These are phyloP conservation scores for Suillus occidentalis DNA, from an alignment of 768 basidiomycete species.

Conservation along the genomic window DNA sequence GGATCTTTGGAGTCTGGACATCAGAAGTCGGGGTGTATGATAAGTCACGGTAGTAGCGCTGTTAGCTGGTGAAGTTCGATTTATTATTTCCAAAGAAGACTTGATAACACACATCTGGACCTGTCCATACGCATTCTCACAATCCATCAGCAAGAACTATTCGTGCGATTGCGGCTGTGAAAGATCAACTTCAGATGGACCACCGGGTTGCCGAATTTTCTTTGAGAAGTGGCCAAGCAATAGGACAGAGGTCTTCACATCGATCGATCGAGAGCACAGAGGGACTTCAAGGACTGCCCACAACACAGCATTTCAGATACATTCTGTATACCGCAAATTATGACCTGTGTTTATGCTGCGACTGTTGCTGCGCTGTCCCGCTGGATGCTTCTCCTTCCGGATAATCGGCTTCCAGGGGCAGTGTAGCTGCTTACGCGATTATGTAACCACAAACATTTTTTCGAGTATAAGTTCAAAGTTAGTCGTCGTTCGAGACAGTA, in stretches of 20 bases:
- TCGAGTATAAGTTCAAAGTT: slow-evolving; percentile 1
- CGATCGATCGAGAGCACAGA: background rate
- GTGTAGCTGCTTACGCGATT: background rate
- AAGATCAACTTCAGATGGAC: background rate
- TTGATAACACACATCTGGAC: background rate
- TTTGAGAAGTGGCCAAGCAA: background rate
- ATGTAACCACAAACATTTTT: slow-evolving; percentile 2
- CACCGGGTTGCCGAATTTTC: background rate
- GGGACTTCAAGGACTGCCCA: background rate
- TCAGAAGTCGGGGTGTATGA: background rate
- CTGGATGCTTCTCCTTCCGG: background rate
- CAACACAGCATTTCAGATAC: background rate
- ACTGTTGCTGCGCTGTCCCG: background rate
- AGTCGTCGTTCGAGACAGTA: background rate
- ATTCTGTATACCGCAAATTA: background rate
- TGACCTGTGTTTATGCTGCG: background rate
- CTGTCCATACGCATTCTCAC: background rate
- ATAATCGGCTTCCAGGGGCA: background rate
- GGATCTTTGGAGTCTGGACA: background rate
- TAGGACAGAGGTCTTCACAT: background rate
- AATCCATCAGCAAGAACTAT: background rate
- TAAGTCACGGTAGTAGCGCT: background rate
- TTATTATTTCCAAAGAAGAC: background rate
- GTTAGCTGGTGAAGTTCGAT: background rate
- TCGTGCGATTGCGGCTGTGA: background rate